Base-by-base conservation (phyloP, 2,329 filamentous ascomycete species). In the Fusarium beomiforme region DNA sequence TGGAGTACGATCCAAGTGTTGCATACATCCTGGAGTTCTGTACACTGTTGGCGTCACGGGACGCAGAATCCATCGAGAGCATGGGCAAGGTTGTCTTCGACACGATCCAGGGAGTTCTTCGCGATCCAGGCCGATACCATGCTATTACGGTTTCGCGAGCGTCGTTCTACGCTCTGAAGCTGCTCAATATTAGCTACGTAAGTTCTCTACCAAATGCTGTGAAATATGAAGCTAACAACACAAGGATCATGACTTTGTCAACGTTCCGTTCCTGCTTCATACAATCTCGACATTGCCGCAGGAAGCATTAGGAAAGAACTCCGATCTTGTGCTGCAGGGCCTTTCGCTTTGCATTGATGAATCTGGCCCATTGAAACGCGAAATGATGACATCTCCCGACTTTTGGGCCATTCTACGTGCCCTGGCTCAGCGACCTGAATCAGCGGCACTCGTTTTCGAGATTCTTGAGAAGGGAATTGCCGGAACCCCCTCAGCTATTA, bases 371-470 rank as follows among this genome's bases (percentile, higher is more conserved):
- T 84, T 99, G 31, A 90, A 93, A 62, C 97, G 93, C 73, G 95
- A 98, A 82, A 93, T 98, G 73, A 97, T 97, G 82, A 95, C 93
- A 17, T 98, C 95, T 21, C 96, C 96, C 0, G 96, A 99, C 78
- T 98, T 99, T 80, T 99, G 96, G 96, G 92, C 92, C 8, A 93
- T 98, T 17, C 85, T 99, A 56, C 91, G 94, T 67, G 88, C 90
- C 34, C 84, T 99, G 21, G 90, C 93, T 49, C 85, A 86, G 26
- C 88, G 91, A 67, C 83, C 89, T 6, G 91, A 93, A 57, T 91
- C 92, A 29, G 92, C 94, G 4, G 86, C 91, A 1, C 86, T 91
- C 19, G 94, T 97, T 0, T 98, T 98, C 79, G 90, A 92, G 59
- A 92, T 98, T n/a, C 85, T 98, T 1, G 92, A 96, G 77, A 90